A percentile compares a stretch with the other conserved stretches of the same genome.
These are phyloP conservation scores for Pholiota molesta DNA, from an alignment of 768 basidiomycete genomes.

Conservation along the genomic window DNA sequence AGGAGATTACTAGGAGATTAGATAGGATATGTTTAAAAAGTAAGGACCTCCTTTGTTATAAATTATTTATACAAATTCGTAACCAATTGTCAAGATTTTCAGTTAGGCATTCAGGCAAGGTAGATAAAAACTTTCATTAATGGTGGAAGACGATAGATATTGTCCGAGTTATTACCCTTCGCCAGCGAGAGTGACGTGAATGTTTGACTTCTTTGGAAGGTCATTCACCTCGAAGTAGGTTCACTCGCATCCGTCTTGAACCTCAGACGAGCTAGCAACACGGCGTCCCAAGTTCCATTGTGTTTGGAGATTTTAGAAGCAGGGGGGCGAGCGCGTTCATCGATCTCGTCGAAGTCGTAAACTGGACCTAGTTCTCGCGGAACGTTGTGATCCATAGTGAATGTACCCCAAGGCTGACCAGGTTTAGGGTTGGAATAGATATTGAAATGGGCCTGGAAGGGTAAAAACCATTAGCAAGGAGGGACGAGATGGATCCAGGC, in stretches of 20 bases:
- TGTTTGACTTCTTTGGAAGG: neutral
- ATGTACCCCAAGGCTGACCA: conserved; percentile 27
- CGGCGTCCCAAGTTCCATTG: conserved; percentile 2
- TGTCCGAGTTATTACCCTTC: neutral
- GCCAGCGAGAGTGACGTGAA: too few relatives aligned
- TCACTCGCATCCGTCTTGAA: conserved; percentile 10
- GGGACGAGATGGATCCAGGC: too few relatives aligned
- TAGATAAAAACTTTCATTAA: too few relatives aligned
- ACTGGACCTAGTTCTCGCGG: conserved; percentile 17
- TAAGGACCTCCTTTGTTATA: too few relatives aligned
- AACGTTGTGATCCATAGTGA: conserved; percentile 15
- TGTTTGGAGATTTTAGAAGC: conserved; percentile 21
- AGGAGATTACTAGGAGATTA: too few relatives aligned
- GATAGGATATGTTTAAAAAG: too few relatives aligned
- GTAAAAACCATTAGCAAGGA: neutral
- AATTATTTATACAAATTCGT: too few relatives aligned
- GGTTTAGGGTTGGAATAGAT: conserved; percentile 19
- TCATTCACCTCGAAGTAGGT: conserved; percentile 4
- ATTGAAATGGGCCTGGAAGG: conserved; percentile 23
- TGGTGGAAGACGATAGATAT: neutral
- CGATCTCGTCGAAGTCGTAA: conserved; percentile 16
- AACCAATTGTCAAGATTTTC: too few relatives aligned
- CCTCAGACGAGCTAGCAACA: conserved; percentile 9
- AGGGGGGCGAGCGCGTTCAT: conserved; percentile 13
- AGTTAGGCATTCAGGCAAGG: too few relatives aligned